Evolutionary conservation across 2,329 filamentous ascomycete genomes (phyloP), one percentile per base, ranked within the genome.

Genomic region (Neofusicoccum sp.): DNA sequence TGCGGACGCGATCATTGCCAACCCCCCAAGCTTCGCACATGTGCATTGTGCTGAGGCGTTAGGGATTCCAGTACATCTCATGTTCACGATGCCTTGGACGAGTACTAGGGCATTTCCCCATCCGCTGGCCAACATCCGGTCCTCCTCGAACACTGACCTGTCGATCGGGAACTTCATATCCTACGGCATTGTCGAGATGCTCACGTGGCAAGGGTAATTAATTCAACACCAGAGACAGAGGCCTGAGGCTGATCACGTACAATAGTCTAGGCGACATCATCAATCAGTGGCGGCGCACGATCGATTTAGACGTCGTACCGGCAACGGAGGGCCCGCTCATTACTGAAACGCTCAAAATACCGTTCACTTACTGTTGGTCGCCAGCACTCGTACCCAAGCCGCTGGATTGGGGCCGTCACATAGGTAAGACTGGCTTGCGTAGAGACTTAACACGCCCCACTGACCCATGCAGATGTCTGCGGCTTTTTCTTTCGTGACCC

Each of bases 151-250:
- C 6, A 72, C 68, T 5, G 77, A 79, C 54, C 67, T 68, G 1
- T 9, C 22, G n/a, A 67, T 73, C 4, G 73, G 74, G 0, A 84
- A 84, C 66, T 81, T 74, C 66, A 66, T 81, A 2, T 79, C 77
- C 1, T 84, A 83, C 66, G 73, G 71, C 2, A 69, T 84, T 22
- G 79, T 84, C 16, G 80, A 84, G 50, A 71, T 76, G 68, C 66
- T 84, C 64, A 81, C 81, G 1, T 84, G 82, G 81, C 79, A 83
- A 67, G 81, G 80, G 77, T 78, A 66, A 54, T 67, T 63, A 3
- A 44, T 41, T 4, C 11, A 12, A 6, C 34, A 7, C 29, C 22
- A 2, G 33, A 9, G 29, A 56, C 16, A 16, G 54, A 22, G 9
- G n/a, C 29, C 63, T 66, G 58, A 16, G 62, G 4, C 66, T 70